Conservation (phyloP, 2,329 filamentous ascomycete genomes). For the Trichophyton mentagrophytes region DNA sequence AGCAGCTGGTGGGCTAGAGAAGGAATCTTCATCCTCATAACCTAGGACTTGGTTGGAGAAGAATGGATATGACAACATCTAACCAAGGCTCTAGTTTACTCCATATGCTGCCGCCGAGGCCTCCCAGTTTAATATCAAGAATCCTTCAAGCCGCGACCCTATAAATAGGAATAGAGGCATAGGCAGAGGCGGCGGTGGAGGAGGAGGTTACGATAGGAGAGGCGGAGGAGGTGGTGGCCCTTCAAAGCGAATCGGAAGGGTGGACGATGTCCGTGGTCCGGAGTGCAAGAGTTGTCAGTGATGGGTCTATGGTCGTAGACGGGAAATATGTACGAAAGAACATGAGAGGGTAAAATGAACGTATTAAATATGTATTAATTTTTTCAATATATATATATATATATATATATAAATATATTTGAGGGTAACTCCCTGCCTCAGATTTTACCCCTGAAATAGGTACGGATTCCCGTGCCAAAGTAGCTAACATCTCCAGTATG, state of each 20-base stretch:
- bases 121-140: constrained; percentile 34
- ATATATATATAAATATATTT: no score
- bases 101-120: constrained; percentile 34
- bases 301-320: not conserved
- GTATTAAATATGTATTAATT: no score
- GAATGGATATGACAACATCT: not conserved
- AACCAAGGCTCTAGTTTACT: constrained; percentile 26
- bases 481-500: no score
- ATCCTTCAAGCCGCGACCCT: constrained; percentile 18
- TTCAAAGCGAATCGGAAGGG: constrained; percentile 31
- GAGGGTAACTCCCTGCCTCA: no score
- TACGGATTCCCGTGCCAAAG: no score
- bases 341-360: not conserved
- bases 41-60: not conserved
- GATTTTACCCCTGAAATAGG: no score
- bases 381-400: no score
- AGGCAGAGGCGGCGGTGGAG: constrained; percentile 4
- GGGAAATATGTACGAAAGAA: not conserved
- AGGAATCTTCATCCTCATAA: no score
- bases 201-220: constrained; percentile 6
- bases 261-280: constrained; percentile 38
- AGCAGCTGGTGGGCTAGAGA: no score
- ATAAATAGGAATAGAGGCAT: constrained; percentile 11
- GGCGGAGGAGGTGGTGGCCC: constrained; percentile 18
- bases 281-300: constrained; percentile 33